Base-by-base conservation (phyloP, 148 eudicot species). In the Euryodendron excelsum region DNA sequence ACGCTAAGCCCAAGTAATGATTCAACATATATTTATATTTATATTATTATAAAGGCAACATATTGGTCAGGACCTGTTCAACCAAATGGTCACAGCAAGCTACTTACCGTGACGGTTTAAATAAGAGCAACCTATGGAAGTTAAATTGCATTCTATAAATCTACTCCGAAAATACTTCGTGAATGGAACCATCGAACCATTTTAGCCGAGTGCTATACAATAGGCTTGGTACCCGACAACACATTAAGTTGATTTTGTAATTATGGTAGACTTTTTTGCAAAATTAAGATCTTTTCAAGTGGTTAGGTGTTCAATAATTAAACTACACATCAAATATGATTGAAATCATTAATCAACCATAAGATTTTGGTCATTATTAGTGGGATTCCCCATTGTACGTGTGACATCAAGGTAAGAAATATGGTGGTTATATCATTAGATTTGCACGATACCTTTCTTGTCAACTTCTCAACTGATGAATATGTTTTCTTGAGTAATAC, bases 221-320 rank as follows among this genome's bases (percentile, higher is more conserved):
- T n/a, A n/a, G n/a, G n/a, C n/a, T n/a, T n/a, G n/a, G n/a, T n/a
- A n/a, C n/a, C n/a, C n/a, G 23, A 21, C 61, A 56, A 56, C 27
- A 14, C 44, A 56, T 20, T 56, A 56, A n/a, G 61, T 56, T 39
- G 27, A 56, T n/a, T 56, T 3, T 9, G 20, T 20, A 56, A 56
- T 56, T 20, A 56, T 56, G 61, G 61, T 56, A 56, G 61, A 56
- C 61, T 56, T 56, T 56, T 39, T 56, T 56, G 61, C 61, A 56
- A n/a, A 39, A 9, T 4, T 39, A 4, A 4, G 44, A 39, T 39
- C 44, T 39, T 39, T 9, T 39, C 44, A 0, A 50, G 56, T 50
- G 12, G 56, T 50, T 50, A 14, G 56, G 11, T 50, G 56, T 50
- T 17, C 11, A 50, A 50, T 50, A 50, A n/a, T 11, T 50, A 50